Base-by-base conservation (phyloP, 495 filamentous ascomycete genomes). In the Aspergillus wentii region DNA sequence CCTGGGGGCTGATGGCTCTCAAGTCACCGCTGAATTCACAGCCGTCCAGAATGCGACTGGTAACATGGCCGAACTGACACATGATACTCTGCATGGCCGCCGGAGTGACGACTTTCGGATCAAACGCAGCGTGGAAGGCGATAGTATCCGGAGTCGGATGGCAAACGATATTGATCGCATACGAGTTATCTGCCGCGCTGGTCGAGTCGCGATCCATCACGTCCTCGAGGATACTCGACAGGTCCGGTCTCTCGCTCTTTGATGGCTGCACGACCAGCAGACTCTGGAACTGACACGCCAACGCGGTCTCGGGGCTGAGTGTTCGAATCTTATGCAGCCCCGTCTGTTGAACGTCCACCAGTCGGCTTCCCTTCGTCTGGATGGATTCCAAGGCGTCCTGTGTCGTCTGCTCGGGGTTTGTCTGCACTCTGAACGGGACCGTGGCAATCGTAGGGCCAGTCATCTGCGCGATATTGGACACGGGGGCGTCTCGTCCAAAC, bases 241-340 rank as follows among this genome's bases (percentile, higher is more conserved):
- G 22, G 6, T 6, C 11, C 22, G 22, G 6, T 6, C 11, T 11
- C 11, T 25, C 22, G 22, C 22, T 11, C 11, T 25, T 11, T 6
- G 22, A 11, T 11, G 11, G 11, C 22, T 25, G 22, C 6, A 25
- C 36, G 3, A 44, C 13, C 1, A 51, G 41, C 9, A 36, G 40
- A 14, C 57, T 74, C 33, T 72, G 64, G 40, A 80, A 68, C 29
- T 73, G 66, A 38, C 74, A 78, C 2, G 76, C 78, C 17, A 59
- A 49, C 30, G 61, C 49, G 2, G 72, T 64, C 17, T 80, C 76
- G 0, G 57, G 30, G 23, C 64, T 68, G 13, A 80, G 49, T 10
- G 49, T 47, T 30, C 62, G 56, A 30, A 85, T 84, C 33, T 77
- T 62, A 44, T 71, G 61, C 0, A 76, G 48, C 8, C 68, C 70